Evolutionary conservation across 192 early-diverging fungal species (phyloP).

Genomic region (Thoreauomyces humboldtii): DNA sequence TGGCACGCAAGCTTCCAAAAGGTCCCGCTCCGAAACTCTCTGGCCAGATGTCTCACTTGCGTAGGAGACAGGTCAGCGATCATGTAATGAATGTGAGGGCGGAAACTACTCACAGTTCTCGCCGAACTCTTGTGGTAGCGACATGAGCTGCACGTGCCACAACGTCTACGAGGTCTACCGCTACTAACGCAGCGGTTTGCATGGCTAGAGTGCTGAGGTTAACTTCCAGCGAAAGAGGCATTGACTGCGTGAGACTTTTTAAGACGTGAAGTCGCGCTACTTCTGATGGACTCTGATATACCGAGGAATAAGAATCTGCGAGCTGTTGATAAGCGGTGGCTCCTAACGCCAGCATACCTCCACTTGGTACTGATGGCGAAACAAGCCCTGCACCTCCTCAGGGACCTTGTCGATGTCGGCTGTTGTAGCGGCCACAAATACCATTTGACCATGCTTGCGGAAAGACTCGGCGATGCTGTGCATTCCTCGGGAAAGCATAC

Average conservation of each 20-base stretch:
- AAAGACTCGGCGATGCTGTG: no score
- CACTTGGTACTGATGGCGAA: conserved; percentile 74
- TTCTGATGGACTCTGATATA: conserved; percentile 40
- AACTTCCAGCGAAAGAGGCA: conserved; percentile 74
- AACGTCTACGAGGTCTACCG: conserved; percentile 78
- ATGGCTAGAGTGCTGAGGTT: conserved; percentile 71
- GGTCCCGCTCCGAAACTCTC: conserved; percentile 43
- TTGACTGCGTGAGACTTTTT: conserved; percentile 48
- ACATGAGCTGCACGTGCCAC: conserved; percentile 57
- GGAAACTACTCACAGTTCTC: background rate
- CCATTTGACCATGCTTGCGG: no score
- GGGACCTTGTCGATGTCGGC: conserved; percentile 81
- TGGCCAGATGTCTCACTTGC: conserved; percentile 1
- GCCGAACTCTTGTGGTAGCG: conserved; percentile 1
- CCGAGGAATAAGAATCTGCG: conserved; percentile 7
- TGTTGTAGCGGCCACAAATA: conserved; percentile 73
- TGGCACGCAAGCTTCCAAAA: conserved; percentile 67
- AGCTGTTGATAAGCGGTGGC: no score
- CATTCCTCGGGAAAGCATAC: no score
- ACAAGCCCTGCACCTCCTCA: conserved; percentile 69
- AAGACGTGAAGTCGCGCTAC: conserved; percentile 42
- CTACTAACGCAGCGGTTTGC: conserved; percentile 90
- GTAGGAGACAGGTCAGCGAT: background rate
- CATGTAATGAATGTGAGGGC: background rate
- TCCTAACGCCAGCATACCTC: conserved; percentile 42